phyloP scores from a whole-genome alignment of 192 early-diverging fungal species.

The Umbelopsis vinacea region DNA sequence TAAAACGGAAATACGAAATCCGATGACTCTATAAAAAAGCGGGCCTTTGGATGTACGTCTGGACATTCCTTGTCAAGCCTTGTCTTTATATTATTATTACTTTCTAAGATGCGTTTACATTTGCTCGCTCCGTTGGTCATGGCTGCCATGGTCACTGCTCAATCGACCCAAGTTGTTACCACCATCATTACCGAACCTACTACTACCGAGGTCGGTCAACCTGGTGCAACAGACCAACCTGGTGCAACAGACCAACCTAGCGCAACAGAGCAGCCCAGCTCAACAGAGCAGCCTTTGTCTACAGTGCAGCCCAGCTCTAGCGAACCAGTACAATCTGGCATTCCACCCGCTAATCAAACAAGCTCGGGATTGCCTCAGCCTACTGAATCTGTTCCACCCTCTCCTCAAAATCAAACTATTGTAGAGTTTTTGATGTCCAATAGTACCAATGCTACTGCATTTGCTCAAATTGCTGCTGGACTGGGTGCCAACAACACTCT shows the following conservation, averaged over 20 bases:
- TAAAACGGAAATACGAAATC: not conserved
- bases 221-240: not conserved
- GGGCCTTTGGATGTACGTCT: too few relatives aligned
- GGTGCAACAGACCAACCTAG: not conserved
- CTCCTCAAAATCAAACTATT: not conserved
- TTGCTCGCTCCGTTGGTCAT: not conserved
- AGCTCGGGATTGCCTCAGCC: too few relatives aligned
- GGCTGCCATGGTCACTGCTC: not conserved
- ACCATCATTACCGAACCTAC: not conserved
- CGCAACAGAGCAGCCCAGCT: not conserved
- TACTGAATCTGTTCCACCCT: not conserved
- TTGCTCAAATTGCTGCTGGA: not conserved
- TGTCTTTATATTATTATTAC: not conserved
- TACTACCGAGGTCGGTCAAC: not conserved
- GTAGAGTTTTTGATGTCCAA: not conserved
- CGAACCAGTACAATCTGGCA: too few relatives aligned
- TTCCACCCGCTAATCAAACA: too few relatives aligned
- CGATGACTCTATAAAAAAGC: not conserved
- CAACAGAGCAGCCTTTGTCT: too few relatives aligned
- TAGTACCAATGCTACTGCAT: too few relatives aligned
- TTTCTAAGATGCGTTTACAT: not conserved
- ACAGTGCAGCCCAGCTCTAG: not conserved
- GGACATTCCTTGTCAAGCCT: not conserved
- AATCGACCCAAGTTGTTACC: not conserved
- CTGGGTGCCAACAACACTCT: not conserved